Base-by-base conservation (phyloP, 1,284 basidiomycete species). In the Ceratobasidium sp. region DNA sequence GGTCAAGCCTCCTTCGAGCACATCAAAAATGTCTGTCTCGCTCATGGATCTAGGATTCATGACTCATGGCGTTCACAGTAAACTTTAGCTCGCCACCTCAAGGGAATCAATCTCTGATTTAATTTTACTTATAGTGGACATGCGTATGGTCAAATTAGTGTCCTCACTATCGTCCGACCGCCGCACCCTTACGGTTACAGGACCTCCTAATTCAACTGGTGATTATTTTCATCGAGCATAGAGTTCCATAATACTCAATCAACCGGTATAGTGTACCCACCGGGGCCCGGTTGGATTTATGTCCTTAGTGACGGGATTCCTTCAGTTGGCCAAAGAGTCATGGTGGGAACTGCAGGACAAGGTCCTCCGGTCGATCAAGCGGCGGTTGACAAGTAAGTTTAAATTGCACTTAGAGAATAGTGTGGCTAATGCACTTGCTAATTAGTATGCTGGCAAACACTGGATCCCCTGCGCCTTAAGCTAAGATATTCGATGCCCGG, bases 1-100 rank as follows among this genome's bases (percentile, higher is more conserved):
- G 84, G 86, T 97, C 60, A 86, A 88, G 15, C 86, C 96, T 26
- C 86, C 89, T 63, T 86, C 23, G 89, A 89, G 81, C 83, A 89
- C 64, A 84, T 88, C 82, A 88, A 88, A 79, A 89, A 66, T 94
- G 61, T 90, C 89, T 76, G 94, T 95, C n/a, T 89, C 95, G 61
- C 84, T 97, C 80, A 90, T 97, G 83, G 90, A 95, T 77, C 88
- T 93, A 18, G 96, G 95, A 0, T 97, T 96, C 87, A 94, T 94
- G 1, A 97, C 95, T 1, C 95, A 97, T 86, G 90, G 90, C 20
- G 70, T 72, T 13, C 70, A 72, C 18, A 72, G 69, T 71, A 23
- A 23, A 55, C 60, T n/a, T 39, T 56, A 12, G 26, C 20, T 58
- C 49, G 33, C 33, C 33, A 33, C 1, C 33, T 33, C 33, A 33